phyloP scores from a whole-genome alignment of 768 basidiomycete genomes.

The Boletus patriciae region DNA sequence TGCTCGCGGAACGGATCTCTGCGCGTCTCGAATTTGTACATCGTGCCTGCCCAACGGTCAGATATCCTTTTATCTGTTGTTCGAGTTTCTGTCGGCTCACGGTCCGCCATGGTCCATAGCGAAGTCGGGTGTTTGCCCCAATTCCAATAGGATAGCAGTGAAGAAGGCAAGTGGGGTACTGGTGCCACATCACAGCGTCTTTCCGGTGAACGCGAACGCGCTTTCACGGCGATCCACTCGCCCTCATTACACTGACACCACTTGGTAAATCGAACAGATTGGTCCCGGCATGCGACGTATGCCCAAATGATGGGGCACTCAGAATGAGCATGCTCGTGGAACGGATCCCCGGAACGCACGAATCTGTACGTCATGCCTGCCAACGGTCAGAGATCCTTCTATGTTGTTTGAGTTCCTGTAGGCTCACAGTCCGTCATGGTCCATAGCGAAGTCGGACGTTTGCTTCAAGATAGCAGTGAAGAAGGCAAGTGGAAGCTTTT shows the following conservation, averaged over 20 bases:
- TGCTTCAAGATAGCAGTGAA: conserved; percentile 12
- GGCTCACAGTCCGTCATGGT: neutral
- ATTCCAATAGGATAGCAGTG: conserved; percentile 13
- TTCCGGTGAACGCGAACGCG: too few species aligned
- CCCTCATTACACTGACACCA: neutral
- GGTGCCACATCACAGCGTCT: too few species aligned
- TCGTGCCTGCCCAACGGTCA: conserved; percentile 15
- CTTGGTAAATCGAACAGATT: conserved; percentile 2
- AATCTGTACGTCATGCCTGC: conserved; percentile 16
- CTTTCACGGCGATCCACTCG: neutral
- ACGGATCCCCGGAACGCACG: conserved; percentile 10
- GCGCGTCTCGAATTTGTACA: conserved; percentile 10
- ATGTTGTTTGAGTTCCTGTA: neutral
- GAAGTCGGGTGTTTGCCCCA: conserved; percentile 11
- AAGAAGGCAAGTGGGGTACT: conserved; percentile 1
- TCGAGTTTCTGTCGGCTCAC: neutral
- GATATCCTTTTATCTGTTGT: neutral
- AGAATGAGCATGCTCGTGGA: conserved; percentile 17
- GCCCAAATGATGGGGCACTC: conserved; percentile 15
- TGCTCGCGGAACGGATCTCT: conserved; percentile 14
- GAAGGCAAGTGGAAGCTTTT: conserved; percentile 7
- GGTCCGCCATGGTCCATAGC: neutral
- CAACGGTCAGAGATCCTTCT: conserved; percentile 4
- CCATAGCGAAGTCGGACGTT: conserved; percentile 7
- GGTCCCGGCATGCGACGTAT: conserved; percentile 13